Evolutionary conservation across 257 asterid genomes (phyloP).

Genomic region (Solanum infundibuliforme): DNA sequence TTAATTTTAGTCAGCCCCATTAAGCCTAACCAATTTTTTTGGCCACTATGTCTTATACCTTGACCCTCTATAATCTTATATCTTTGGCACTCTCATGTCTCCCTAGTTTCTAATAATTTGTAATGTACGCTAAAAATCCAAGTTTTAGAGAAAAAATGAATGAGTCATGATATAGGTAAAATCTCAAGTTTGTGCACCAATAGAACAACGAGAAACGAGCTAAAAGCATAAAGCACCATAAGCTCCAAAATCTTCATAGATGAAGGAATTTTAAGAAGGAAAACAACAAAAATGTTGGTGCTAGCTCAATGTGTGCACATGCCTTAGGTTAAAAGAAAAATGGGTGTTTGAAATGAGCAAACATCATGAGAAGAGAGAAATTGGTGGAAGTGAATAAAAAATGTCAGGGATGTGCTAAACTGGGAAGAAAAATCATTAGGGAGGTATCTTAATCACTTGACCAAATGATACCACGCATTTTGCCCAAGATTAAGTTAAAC

Average conservation of each 20-base stretch:
- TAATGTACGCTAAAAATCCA: too few species aligned
- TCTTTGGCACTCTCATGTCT: not conserved
- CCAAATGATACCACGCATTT: not conserved
- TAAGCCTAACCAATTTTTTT: too few species aligned
- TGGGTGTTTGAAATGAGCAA: too few species aligned
- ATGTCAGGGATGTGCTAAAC: not conserved
- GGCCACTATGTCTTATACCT: not conserved
- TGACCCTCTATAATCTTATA: not conserved
- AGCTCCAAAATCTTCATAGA: not conserved
- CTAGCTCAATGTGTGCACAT: too few species aligned
- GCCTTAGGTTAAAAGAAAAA: too few species aligned
- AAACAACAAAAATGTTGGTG: too few species aligned
- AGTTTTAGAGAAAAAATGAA: not conserved
- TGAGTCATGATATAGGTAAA: not conserved
- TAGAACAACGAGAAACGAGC: not conserved
- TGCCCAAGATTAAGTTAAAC: not conserved
- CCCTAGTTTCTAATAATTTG: not conserved
- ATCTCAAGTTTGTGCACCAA: not conserved
- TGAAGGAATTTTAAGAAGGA: too few species aligned
- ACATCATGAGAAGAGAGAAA: too few species aligned
- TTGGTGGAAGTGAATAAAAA: not conserved
- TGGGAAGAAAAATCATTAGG: not conserved
- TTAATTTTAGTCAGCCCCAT: too few species aligned
- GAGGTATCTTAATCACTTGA: too few species aligned
- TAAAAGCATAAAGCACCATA: not conserved